Conservation (phyloP, 2,329 filamentous ascomycete genomes). For the Cryphonectria japonica region DNA sequence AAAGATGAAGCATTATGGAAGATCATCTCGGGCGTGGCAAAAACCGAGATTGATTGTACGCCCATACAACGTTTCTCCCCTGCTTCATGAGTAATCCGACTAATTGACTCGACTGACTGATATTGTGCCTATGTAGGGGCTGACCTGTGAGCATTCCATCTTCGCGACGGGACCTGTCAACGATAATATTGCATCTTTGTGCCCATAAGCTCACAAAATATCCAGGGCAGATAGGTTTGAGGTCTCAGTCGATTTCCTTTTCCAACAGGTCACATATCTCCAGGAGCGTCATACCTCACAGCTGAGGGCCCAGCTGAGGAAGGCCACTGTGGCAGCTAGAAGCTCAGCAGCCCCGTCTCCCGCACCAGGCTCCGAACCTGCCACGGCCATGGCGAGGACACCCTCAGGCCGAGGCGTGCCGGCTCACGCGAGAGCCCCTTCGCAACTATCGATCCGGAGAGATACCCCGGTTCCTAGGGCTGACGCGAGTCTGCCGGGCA, state of each 20-base stretch:
- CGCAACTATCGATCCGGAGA: slow-evolving; percentile 59
- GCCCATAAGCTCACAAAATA: slow-evolving; percentile 22
- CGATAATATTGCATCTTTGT: slow-evolving; percentile 23
- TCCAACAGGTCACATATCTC: slow-evolving; percentile 92
- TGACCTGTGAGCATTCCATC: slow-evolving; percentile 62
- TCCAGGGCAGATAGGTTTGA: slow-evolving; percentile 74
- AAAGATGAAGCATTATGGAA: slow-evolving; percentile 93
- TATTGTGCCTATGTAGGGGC: slow-evolving; percentile 62
- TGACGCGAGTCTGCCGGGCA: slow-evolving; percentile 50
- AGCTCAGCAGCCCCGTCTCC: slow-evolving; percentile 61
- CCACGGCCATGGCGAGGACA: slow-evolving; percentile 51
- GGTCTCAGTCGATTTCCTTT: slow-evolving; percentile 83
- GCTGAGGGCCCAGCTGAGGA: slow-evolving; percentile 87
- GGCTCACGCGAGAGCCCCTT: slow-evolving; percentile 51
- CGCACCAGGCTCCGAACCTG: slow-evolving; percentile 53
- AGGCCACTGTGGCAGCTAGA: slow-evolving; percentile 60
- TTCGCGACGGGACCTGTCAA: slow-evolving; percentile 19
- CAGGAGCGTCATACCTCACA: slow-evolving; percentile 87
- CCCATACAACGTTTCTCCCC: slow-evolving; percentile 10
- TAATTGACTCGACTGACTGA: not conserved
- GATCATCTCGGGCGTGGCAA: slow-evolving; percentile 79
- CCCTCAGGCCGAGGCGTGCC: slow-evolving; percentile 42
- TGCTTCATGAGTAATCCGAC: slow-evolving; percentile 10
- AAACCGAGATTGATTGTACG: slow-evolving; percentile 86
- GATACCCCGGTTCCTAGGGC: slow-evolving; percentile 58